Conservation (phyloP, 257 asterid genomes). For the Nicotiana knightiana region DNA sequence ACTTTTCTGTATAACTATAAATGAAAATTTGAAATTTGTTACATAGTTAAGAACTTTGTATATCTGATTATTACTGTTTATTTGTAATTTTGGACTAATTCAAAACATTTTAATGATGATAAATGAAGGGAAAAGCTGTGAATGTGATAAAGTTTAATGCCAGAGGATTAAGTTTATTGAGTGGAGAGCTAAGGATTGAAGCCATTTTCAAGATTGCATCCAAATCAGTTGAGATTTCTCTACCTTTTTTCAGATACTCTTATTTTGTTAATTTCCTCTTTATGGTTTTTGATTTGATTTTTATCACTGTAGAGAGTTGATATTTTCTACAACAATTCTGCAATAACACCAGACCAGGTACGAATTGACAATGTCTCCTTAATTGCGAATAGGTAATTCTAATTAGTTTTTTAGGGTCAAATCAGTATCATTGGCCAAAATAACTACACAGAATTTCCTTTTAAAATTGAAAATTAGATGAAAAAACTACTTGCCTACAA, state of each 20-base stretch:
- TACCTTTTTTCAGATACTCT: not conserved
- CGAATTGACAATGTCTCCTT: not conserved
- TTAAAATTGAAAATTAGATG: too few species aligned
- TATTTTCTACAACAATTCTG: constrained; percentile 51
- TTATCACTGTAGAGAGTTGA: constrained; percentile 61
- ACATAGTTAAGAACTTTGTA: too few species aligned
- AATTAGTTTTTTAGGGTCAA: not conserved
- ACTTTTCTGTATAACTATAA: too few species aligned
- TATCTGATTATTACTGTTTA: not conserved
- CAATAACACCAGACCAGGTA: constrained; percentile 83
- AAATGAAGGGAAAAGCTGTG: constrained; percentile 88
- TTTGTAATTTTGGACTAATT: constrained; percentile 16
- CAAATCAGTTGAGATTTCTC: constrained; percentile 49
- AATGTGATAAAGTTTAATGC: constrained; percentile 76
- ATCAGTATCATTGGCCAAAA: not conserved
- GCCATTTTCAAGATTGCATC: constrained; percentile 74
- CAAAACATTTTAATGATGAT: constrained; percentile 25
- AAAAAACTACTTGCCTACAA: too few species aligned
- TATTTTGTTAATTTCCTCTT: not conserved
- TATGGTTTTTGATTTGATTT: not conserved
- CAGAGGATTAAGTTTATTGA: constrained; percentile 67
- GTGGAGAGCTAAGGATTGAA: constrained; percentile 64
- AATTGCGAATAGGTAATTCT: not conserved
- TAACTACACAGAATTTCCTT: too few species aligned
- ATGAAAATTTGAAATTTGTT: too few species aligned